These are phyloP conservation scores for Penicillium daleae DNA, from an alignment of 495 filamentous ascomycete species.

Conservation along the genomic window DNA sequence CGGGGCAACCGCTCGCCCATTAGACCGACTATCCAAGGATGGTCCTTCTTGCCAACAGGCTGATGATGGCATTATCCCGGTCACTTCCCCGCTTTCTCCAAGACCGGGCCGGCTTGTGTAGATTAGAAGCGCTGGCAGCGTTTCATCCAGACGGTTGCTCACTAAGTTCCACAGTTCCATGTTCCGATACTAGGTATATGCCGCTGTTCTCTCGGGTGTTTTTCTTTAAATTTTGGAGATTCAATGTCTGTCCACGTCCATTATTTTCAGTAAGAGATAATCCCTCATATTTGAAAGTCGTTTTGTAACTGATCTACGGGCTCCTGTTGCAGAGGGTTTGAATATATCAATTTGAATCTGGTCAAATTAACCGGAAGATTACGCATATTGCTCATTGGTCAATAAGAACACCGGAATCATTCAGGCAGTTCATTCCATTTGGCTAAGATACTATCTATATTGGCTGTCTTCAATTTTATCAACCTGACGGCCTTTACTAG, in stretches of 20 bases:
- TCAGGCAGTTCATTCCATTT: background rate
- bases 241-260: background rate
- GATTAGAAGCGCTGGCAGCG: background rate
- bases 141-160: background rate
- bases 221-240: background rate
- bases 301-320: too few relatives aligned
- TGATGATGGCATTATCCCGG: background rate
- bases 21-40: constrained; percentile 6
- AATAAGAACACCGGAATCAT: too few relatives aligned
- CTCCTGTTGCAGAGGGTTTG: too few relatives aligned
- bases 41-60: background rate
- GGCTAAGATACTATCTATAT: background rate
- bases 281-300: too few relatives aligned
- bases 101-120: constrained; percentile 7
- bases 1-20: constrained; percentile 9
- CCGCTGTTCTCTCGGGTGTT: background rate
- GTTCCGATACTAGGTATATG: background rate
- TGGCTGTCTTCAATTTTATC: background rate
- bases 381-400: too few relatives aligned
- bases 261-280: background rate
- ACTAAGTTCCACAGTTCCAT: background rate
- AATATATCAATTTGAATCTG: too few relatives aligned
- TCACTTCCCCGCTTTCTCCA: background rate
- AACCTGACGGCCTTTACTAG: background rate
- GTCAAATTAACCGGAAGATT: too few relatives aligned